Base-by-base conservation (phyloP, 2,329 filamentous ascomycete species). In the Neofusicoccum cordaticola region DNA sequence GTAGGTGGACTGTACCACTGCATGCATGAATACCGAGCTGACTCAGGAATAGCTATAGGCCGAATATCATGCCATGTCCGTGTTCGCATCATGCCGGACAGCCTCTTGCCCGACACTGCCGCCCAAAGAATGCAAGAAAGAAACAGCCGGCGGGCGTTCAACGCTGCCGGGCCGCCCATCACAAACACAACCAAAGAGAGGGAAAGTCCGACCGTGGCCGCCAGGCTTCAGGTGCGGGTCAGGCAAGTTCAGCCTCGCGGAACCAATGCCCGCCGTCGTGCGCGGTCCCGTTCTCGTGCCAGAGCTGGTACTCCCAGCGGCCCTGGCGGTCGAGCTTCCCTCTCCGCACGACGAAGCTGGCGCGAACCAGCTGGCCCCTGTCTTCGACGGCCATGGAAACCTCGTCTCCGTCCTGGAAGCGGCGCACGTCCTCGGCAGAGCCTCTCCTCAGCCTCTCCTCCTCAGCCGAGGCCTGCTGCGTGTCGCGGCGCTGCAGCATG, bases 261-360 rank as follows among this genome's bases (percentile, higher is more conserved):
- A 63, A 63, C 60, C 60, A 63, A 8, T 52, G 27, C 11, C 61
- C 61, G 5, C 48, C 37, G n/a, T 63, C 61, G 17, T 53, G 53
- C 37, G 47, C n/a, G 6, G 61, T 52, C 17, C 61, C 61, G 27
- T 63, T 35, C 19, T 63, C 61, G 44, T 56, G 61, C 61, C 61
- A 63, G 8, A 63, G 61, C 48, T 63, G 61, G 41, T 63, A 63
- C 41, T 63, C 48, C 61, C 61, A 63, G 2, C 15, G 47, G 60
- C 48, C 61, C 12, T 56, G 47, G 6, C 34, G n/a, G 22, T 53
- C 39, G 11, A 53, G 47, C 39, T 31, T 31, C 6, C 22, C 61
- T 15, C 47, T n/a, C 6, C 61, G 61, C n/a, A 63, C 48, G 50
- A 51, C 47, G 39, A 63, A 56, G 12, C 22, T 47, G 12, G 50